These are phyloP conservation scores for Daedaleopsis sinensis DNA, from an alignment of 768 basidiomycete species.

Conservation along the genomic window DNA sequence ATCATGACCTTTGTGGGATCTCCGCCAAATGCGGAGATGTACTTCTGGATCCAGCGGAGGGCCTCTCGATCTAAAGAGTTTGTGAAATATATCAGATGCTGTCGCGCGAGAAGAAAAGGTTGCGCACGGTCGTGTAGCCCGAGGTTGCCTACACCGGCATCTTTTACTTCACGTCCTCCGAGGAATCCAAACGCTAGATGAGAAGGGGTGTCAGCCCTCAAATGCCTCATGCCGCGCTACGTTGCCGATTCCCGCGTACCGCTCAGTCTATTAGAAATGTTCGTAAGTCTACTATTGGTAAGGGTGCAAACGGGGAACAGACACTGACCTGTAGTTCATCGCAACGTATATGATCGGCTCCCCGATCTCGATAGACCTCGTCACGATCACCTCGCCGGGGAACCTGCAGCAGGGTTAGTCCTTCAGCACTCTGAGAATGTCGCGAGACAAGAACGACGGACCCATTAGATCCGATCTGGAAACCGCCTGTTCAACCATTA, in stretches of 20 bases:
- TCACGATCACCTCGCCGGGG: constrained; percentile 46
- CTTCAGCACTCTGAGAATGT: background rate
- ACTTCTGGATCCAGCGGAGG: constrained; percentile 45
- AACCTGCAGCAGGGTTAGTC: constrained; percentile 32
- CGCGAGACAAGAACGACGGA: background rate
- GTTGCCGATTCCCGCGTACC: too few relatives aligned
- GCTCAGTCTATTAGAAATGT: too few relatives aligned
- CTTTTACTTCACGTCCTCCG: constrained; percentile 43
- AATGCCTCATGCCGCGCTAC: too few relatives aligned
- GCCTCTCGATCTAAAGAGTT: constrained; percentile 38
- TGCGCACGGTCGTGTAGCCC: constrained; percentile 52
- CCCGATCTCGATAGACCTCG: constrained; percentile 44
- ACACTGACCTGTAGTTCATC: constrained; percentile 50
- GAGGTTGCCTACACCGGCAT: constrained; percentile 46
- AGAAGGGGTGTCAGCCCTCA: too few relatives aligned
- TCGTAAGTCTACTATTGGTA: too few relatives aligned
- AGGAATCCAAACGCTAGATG: constrained; percentile 45
- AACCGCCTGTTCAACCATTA: constrained; percentile 1
- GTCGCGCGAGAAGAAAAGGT: background rate
- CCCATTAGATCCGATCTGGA: constrained; percentile 1
- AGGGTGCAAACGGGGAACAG: too few relatives aligned
- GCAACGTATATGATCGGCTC: constrained; percentile 55
- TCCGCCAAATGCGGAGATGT: constrained; percentile 46
- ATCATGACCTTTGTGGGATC: constrained; percentile 49
- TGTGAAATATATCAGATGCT: background rate